Percentiles rank a stretch among this genome's conserved stretches.
These are phyloP conservation scores for Limonium bicolor DNA, from an alignment of 148 eudicot genomes.

Conservation along the genomic window DNA sequence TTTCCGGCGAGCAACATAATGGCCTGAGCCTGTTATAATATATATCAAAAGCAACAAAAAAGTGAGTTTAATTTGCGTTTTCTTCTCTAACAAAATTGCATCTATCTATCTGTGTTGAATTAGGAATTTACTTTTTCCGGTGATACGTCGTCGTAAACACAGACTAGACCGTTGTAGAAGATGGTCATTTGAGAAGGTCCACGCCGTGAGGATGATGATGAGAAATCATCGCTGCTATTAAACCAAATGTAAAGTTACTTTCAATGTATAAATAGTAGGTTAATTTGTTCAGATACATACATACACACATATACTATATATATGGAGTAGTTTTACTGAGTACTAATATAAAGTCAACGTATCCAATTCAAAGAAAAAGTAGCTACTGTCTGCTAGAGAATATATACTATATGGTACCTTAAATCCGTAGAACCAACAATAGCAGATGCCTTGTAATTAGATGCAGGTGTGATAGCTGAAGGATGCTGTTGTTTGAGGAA, in stretches of 20 bases:
- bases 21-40: conserved; percentile 90
- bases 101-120: too few relatives aligned
- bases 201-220: too few relatives aligned
- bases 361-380: not conserved
- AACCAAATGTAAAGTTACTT: not conserved
- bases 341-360: not conserved
- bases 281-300: not conserved
- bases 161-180: conserved; percentile 66
- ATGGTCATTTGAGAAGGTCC: conserved; percentile 61
- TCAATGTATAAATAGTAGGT: not conserved
- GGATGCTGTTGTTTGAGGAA: conserved; percentile 13
- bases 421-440: conserved; percentile 63
- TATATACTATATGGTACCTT: conserved; percentile 29
- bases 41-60: too few relatives aligned
- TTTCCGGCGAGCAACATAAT: conserved; percentile 77
- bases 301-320: not conserved
- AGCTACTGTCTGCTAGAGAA: not conserved
- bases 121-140: conserved; percentile 48
- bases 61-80: too few relatives aligned
- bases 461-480: conserved; percentile 5
- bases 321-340: not conserved
- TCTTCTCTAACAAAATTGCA: too few relatives aligned
- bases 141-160: conserved; percentile 57
- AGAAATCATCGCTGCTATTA: conserved; percentile 29
- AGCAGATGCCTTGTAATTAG: conserved; percentile 10